Conservation (phyloP, 192 early-diverging fungal genomes). For the Coemansia sp. region DNA sequence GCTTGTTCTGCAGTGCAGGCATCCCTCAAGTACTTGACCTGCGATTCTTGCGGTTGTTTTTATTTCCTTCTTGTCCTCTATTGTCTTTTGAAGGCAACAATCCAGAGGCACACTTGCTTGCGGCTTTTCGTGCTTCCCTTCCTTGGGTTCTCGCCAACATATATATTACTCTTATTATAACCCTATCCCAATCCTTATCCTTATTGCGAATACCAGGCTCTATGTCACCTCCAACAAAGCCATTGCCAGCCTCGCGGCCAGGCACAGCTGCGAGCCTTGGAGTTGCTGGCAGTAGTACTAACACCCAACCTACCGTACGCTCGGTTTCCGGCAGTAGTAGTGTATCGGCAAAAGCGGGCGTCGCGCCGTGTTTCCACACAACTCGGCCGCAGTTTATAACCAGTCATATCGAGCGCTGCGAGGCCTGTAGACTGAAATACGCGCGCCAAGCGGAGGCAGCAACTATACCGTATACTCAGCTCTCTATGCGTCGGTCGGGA, state of each 20-base stretch:
- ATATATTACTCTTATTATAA: conserved; percentile 9
- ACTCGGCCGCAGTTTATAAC: conserved; percentile 56
- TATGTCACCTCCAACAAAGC: conserved; percentile 35
- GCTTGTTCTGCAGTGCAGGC: neutral
- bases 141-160: neutral
- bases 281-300: conserved; percentile 23
- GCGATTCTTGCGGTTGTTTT: conserved; percentile 5
- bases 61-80: neutral
- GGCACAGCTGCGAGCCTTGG: conserved; percentile 33
- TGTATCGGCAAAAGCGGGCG: conserved; percentile 27
- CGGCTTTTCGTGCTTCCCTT: neutral
- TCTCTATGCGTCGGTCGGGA: conserved; percentile 33
- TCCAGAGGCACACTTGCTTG: neutral
- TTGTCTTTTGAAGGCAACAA: conserved; percentile 1
- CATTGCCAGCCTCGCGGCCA: conserved; percentile 20
- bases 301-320: conserved; percentile 19
- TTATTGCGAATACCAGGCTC: neutral
- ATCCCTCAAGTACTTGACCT: neutral
- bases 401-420: conserved; percentile 56
- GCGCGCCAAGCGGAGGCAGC: conserved; percentile 50
- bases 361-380: conserved; percentile 54
- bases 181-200: neutral
- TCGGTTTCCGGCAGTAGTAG: conserved; percentile 52
- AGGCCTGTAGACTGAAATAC: conserved; percentile 56
- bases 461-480: conserved; percentile 40